Evolutionary conservation across 768 basidiomycete genomes (phyloP), one percentile per base, ranked within the genome.

Genomic region (Grammothele lineata): DNA sequence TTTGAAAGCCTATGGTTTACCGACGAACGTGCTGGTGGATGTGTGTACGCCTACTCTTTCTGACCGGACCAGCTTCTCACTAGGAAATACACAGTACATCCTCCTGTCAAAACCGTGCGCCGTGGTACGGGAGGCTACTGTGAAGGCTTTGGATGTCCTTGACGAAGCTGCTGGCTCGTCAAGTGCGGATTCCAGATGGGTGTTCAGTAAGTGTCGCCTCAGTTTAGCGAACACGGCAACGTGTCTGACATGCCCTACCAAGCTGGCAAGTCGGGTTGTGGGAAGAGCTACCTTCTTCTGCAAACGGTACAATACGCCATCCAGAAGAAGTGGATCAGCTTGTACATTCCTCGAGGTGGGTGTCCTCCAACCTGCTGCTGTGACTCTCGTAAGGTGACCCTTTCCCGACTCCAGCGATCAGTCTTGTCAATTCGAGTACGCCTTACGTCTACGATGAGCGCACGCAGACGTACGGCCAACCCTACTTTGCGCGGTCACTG

Each of bases 261-360:
- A 92, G 84, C 81, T 51, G 92, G 92, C 12, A 67, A 75, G 5
- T 51, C 76, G 8, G 92, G 93, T 5, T 81, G 77, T 45, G 93
- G 92, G 34, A 96, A 95, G 68, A 88, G 85, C 45, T 81, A 78
- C 50, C 63, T 88, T 8, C 66, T 95, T 24, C 68, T 93, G 8
- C 92, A 96, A 62, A 75, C 85, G 0, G 80, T 88, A 0, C 73
- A 85, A 32, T 82, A 89, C 52, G 83, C 81, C 26, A 56, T 75
- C 9, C 64, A 74, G 2, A 74, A 77, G 18, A 75, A 77, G 22
- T 93, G 90, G 87, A 74, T 94, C 18, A 88, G 92, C 15, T 64
- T 94, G 15, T 96, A 93, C 61, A 76, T 92, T 21, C 91, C 93
- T 3, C 73, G 85, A 66, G 80, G 90, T 88, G 25, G 39, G 74